These are phyloP conservation scores for Breviolum minutum DNA, from an alignment of 73 alveolate species.

Conservation along the genomic window DNA sequence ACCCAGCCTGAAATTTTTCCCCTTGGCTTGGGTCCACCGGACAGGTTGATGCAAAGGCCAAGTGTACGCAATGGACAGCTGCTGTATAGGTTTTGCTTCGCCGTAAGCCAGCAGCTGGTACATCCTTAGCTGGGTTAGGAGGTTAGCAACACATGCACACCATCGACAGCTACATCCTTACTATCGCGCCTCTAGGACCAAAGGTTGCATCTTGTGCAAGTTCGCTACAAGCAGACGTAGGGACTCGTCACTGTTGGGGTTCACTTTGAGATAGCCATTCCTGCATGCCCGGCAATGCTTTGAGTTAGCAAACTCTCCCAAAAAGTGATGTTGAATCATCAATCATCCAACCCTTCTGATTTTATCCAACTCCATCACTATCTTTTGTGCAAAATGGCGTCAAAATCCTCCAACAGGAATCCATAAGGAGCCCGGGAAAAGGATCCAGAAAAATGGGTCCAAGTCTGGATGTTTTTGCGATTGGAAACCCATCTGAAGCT, in stretches of 20 bases:
- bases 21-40: neutral
- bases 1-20: neutral
- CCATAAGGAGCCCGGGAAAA: too few species aligned
- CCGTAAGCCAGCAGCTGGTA: conserved; percentile 25
- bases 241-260: neutral
- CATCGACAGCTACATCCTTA: neutral
- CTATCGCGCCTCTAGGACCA: neutral
- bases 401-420: too few species aligned
- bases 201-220: conserved; percentile 33
- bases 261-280: neutral
- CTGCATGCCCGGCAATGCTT: neutral
- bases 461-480: neutral
- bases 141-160: neutral
- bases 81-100: conserved; percentile 8
- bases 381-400: too few species aligned
- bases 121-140: neutral
- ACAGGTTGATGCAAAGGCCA: conserved; percentile 32
- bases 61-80: neutral
- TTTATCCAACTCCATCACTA: too few species aligned
- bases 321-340: too few species aligned
- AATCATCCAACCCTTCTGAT: too few species aligned
- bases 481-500: neutral
- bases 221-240: conserved; percentile 14
- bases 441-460: too few species aligned
- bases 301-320: too few species aligned